Evolutionary conservation across 495 filamentous ascomycete species (phyloP).

Genomic region (Aspergillus olivimuriae): DNA sequence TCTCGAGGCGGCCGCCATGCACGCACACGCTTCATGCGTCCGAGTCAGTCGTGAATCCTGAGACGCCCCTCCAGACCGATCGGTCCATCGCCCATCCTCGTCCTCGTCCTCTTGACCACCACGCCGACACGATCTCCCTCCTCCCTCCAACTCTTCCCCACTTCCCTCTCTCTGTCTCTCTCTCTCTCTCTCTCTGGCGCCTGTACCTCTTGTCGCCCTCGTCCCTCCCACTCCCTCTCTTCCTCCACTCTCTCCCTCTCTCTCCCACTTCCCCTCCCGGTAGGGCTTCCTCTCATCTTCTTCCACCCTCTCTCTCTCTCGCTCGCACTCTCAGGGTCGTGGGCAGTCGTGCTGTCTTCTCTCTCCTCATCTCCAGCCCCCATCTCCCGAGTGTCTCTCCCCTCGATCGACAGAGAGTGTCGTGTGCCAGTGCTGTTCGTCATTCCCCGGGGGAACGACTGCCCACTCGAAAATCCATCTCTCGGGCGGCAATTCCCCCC

Average conservation of each 20-base stretch:
- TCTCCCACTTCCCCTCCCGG: too few relatives aligned
- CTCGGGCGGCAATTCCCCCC: slow-evolving; percentile 15
- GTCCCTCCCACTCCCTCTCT: slow-evolving; percentile 8
- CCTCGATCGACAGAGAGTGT: slow-evolving; percentile 13
- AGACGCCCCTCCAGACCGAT: too few relatives aligned
- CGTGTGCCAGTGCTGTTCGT: slow-evolving; percentile 19
- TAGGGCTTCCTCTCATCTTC: slow-evolving; percentile 14
- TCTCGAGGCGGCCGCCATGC: too few relatives aligned
- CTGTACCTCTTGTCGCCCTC: slow-evolving; percentile 10
- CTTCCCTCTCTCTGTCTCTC: slow-evolving; percentile 26
- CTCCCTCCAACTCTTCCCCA: slow-evolving; percentile 1
- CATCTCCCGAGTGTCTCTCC: slow-evolving; percentile 13
- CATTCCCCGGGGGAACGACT: slow-evolving; percentile 42
- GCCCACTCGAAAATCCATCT: slow-evolving; percentile 19
- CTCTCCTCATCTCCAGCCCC: slow-evolving; percentile 13
- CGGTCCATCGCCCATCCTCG: too few relatives aligned
- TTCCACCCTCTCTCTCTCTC: slow-evolving; percentile 20
- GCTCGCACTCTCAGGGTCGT: too few relatives aligned
- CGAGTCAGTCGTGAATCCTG: too few relatives aligned
- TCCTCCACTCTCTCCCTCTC: slow-evolving; percentile 15
- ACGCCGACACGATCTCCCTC: too few relatives aligned
- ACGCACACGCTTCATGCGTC: too few relatives aligned
- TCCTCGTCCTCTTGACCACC: too few relatives aligned
- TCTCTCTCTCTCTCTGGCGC: slow-evolving; percentile 15
- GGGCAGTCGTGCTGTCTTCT: slow-evolving; percentile 22